These are phyloP conservation scores for Marchantia paleacea DNA, from an alignment of 225 moss, liverwort and hornwort genomes.

Conservation along the genomic window DNA sequence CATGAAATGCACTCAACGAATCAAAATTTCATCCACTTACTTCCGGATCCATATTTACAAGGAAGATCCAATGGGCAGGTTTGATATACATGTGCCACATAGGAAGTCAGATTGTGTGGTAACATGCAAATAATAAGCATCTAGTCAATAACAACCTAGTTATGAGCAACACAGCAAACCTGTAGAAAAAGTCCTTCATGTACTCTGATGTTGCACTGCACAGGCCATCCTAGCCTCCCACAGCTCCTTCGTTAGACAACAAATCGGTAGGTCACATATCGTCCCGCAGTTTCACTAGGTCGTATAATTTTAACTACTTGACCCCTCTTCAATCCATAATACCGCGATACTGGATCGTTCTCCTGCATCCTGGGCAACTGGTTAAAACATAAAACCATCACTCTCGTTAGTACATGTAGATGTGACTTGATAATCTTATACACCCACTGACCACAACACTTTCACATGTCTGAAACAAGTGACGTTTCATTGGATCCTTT, in stretches of 20 bases:
- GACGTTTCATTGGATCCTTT: background rate
- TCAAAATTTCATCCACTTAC: no score
- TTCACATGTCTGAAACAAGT: background rate
- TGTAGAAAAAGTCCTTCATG: background rate
- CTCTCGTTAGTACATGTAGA: background rate
- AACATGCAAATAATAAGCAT: background rate
- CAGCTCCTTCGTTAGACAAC: conserved; percentile 58
- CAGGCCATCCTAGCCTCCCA: background rate
- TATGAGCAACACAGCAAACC: background rate
- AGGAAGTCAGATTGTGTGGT: background rate
- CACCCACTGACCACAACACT: background rate
- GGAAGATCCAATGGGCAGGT: background rate
- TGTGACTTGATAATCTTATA: background rate
- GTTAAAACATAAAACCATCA: conserved; percentile 11
- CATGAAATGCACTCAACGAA: no score
- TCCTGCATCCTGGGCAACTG: conserved; percentile 98
- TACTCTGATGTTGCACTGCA: background rate
- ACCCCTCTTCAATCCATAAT: conserved; percentile 89
- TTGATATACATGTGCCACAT: background rate
- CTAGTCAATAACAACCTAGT: background rate
- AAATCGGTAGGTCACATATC: conserved; percentile 94
- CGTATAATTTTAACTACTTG: conserved; percentile 98
- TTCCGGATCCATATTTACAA: background rate
- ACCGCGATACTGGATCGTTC: conserved; percentile 91
- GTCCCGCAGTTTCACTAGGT: conserved; percentile 94